These are phyloP conservation scores for Botryotinia globosa DNA, from an alignment of 2,329 filamentous ascomycete genomes.

Conservation along the genomic window DNA sequence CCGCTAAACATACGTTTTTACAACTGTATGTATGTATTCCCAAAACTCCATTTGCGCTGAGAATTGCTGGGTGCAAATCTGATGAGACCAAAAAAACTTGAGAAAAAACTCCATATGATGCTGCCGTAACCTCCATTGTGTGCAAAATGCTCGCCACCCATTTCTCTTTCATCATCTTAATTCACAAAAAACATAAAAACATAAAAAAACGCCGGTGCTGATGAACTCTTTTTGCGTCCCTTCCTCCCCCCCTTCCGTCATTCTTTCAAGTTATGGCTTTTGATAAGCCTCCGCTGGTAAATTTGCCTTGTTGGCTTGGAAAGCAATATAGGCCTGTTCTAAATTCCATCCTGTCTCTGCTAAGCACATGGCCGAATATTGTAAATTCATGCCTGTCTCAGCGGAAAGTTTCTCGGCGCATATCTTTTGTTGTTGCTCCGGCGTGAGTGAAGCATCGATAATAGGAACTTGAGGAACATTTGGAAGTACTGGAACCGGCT, in stretches of 20 bases:
- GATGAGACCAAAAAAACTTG: background rate
- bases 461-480: conserved; percentile 18
- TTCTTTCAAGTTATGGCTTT: background rate
- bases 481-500: conserved; percentile 20
- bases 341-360: conserved; percentile 78
- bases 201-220: background rate
- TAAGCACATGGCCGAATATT: conserved; percentile 80
- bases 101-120: background rate
- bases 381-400: conserved; percentile 74
- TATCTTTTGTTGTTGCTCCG: conserved; percentile 54
- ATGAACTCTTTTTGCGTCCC: background rate
- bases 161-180: background rate
- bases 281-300: conserved; percentile 11
- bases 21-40: background rate
- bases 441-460: conserved; percentile 23
- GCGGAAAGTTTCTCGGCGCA: conserved; percentile 73
- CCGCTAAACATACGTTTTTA: conserved; percentile 12
- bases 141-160: background rate
- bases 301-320: conserved; percentile 69
- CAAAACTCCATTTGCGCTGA: conserved; percentile 8
- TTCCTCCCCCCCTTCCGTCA: background rate
- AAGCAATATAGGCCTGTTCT: conserved; percentile 69
- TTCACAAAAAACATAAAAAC: background rate
- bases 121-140: conserved; percentile 1
- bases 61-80: background rate